Conservation (phyloP, 306 rosid species). For the Cajanus cajan region DNA sequence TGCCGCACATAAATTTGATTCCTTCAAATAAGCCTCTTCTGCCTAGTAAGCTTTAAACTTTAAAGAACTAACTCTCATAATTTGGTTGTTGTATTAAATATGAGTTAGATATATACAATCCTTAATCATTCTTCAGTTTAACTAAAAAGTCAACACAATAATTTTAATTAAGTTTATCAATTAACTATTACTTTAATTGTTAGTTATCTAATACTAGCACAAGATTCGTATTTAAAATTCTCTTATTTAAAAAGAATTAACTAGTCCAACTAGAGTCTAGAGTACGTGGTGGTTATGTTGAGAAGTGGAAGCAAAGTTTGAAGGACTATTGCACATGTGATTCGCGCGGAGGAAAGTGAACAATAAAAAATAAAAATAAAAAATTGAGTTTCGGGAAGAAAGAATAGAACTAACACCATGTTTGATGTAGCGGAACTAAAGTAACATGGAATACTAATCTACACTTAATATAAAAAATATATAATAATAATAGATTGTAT, state of each 20-base stretch:
- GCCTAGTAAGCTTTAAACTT: background rate
- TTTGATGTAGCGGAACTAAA: no score
- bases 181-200: background rate
- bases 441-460: no score
- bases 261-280: background rate
- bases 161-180: background rate
- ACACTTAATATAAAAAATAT: no score
- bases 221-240: background rate
- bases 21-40: background rate
- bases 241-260: background rate
- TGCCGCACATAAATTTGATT: background rate
- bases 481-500: no score
- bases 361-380: no score
- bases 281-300: conserved; percentile 17
- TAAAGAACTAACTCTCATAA: background rate
- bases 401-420: no score
- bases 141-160: background rate
- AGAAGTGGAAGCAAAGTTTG: background rate
- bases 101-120: background rate
- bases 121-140: background rate
- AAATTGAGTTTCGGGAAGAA: no score
- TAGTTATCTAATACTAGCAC: background rate
- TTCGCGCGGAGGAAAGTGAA: no score
- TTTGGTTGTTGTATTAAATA: background rate
- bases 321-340: background rate